Evolutionary conservation across 75 land plant genomes (phyloP).

Genomic region (Isoetes taiwanensis): DNA sequence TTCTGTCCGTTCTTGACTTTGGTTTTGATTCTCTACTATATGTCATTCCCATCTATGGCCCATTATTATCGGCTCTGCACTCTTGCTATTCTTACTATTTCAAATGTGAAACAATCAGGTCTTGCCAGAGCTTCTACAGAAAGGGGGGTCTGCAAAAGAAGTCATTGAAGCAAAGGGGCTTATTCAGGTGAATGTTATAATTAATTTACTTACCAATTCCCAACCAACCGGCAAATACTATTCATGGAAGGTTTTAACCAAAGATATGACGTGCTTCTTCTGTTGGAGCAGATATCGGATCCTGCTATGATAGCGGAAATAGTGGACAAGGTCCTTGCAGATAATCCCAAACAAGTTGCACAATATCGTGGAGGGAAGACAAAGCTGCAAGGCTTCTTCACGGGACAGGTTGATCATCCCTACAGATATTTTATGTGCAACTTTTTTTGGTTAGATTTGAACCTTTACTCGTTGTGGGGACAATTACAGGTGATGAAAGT

Average conservation of each 20-base stretch:
- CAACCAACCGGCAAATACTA: background rate
- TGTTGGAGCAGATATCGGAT: constrained; percentile 52
- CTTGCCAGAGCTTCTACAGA: constrained; percentile 63
- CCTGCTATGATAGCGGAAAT: constrained; percentile 51
- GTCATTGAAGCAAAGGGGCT: constrained; percentile 72
- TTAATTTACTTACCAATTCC: too few species aligned
- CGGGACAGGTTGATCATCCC: constrained; percentile 58
- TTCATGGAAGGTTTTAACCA: background rate
- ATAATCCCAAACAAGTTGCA: constrained; percentile 75
- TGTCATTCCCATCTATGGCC: too few species aligned
- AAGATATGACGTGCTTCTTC: background rate
- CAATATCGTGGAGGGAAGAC: constrained; percentile 82
- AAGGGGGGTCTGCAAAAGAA: constrained; percentile 84
- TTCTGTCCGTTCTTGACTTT: background rate
- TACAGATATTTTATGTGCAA: background rate
- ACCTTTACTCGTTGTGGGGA: background rate
- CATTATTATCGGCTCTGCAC: too few species aligned
- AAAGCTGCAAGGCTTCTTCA: constrained; percentile 85
- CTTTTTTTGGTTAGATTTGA: background rate
- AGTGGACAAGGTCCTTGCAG: constrained; percentile 65
- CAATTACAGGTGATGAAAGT: constrained; percentile 68
- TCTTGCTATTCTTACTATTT: too few species aligned
- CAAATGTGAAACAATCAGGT: too few species aligned
- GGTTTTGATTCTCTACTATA: too few species aligned
- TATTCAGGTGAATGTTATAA: constrained; percentile 69